These are phyloP conservation scores for Pseudogymnoascus sp. DNA, from an alignment of 2,329 filamentous ascomycete genomes.

Conservation along the genomic window DNA sequence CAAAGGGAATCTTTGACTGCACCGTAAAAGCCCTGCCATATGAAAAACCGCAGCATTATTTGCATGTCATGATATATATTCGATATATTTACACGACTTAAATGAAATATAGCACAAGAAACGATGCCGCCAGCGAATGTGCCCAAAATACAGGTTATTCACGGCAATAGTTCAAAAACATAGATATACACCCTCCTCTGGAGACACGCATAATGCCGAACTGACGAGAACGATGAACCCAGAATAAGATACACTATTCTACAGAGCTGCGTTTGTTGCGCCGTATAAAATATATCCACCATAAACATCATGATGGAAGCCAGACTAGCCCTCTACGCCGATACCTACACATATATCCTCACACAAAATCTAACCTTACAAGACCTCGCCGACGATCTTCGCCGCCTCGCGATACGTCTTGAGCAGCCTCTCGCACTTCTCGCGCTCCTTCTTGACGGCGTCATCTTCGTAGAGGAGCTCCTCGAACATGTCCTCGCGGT, in stretches of 20 bases:
- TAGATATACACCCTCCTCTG: background rate
- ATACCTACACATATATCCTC: slow-evolving; percentile 9
- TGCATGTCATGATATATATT: background rate
- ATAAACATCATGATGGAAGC: background rate
- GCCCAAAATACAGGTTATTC: background rate
- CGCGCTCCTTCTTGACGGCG: slow-evolving; percentile 89
- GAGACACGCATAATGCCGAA: background rate
- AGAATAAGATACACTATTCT: slow-evolving; percentile 7
- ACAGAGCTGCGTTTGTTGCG: slow-evolving; percentile 7
- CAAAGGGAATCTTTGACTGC: no score
- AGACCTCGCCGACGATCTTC: slow-evolving; percentile 94
- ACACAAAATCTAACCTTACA: slow-evolving; percentile 41
- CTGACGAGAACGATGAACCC: background rate
- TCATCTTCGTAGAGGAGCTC: slow-evolving; percentile 97
- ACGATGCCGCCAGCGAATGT: background rate
- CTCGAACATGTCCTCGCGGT: slow-evolving; percentile 83
- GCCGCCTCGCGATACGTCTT: slow-evolving; percentile 95
- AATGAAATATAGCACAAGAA: background rate
- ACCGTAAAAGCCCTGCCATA: no score
- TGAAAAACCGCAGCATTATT: no score
- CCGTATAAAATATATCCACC: slow-evolving; percentile 10
- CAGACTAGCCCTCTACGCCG: slow-evolving; percentile 7
- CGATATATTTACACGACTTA: background rate
- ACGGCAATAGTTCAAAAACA: background rate
- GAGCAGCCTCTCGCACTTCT: slow-evolving; percentile 95